Evolutionary conservation across 148 eudicot genomes (phyloP), one percentile per base, ranked within the genome.

Genomic region (Camellia japonica): DNA sequence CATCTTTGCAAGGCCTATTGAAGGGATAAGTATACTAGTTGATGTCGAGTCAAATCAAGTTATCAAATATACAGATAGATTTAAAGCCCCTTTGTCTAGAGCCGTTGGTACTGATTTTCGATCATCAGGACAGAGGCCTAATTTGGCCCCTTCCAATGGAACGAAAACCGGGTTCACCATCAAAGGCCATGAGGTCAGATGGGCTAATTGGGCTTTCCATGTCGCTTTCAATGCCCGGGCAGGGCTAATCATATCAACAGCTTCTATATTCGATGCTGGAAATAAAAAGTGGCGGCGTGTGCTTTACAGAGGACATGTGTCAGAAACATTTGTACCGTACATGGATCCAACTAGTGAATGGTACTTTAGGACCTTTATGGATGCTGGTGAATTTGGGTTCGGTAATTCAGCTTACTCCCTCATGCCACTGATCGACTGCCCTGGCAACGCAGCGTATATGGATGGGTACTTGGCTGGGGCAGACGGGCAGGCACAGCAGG

Each of bases 261-360:
- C 95, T n/a, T 89, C 90, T 0, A 60, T 93, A 61, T 89, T 61
- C 42, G 94, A 93, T 72, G n/a, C 71, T 0, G 84, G 54, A 54
- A 86, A 72, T 51, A 77, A 76, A 3, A 83, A 60, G 47, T 78
- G 77, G 20, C 77, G 98, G 59, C 68, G 79, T 4, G 97, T 95
- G 55, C 78, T 95, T n/a, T 95, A 95, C 20, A 90, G 93, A 70
- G 98, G 94, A 2, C 92, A 91, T 43, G 91, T 93, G 9, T 93
- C 94, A 0, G 98, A 95, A 82, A 91, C 94, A 12, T 93, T 95
- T 82, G 96, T 95, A 7, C 97, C 97, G 0, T 95, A 95, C 69
- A 95, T 93, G 98, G 96, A 95, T 83, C 96, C 94, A 0, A 87
- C 87, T 0, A 80, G 68, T 20, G 97, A 93, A 63, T 95, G 98